phyloP scores from a whole-genome alignment of 2,329 filamentous ascomycete species.

The Magnaporthiopsis rhizophila region DNA sequence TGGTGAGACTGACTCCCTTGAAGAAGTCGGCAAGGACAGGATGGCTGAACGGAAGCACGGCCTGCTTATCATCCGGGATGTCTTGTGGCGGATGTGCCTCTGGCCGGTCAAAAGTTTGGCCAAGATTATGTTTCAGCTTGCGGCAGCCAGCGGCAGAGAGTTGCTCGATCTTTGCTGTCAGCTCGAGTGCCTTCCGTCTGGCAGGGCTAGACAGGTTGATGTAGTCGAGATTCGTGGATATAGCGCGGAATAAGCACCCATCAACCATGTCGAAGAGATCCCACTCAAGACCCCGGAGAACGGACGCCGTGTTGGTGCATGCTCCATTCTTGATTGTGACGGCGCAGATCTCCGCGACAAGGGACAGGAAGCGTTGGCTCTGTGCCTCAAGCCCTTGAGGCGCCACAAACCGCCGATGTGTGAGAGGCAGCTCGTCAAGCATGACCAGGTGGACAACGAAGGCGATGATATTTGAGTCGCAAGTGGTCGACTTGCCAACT shows the following conservation, averaged over 20 bases:
- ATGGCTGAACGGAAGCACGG: conserved; percentile 39
- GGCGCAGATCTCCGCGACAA: not conserved
- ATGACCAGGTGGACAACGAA: conserved; percentile 19
- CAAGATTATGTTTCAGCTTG: not conserved
- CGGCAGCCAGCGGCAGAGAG: not conserved
- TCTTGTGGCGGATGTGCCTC: not conserved
- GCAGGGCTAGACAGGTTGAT: not conserved
- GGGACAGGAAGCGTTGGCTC: not conserved
- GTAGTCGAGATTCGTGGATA: not conserved
- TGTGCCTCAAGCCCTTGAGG: not conserved
- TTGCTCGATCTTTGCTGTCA: not conserved
- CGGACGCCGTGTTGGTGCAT: not conserved
- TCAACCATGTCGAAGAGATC: conserved; percentile 19
- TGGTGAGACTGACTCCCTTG: conserved; percentile 29
- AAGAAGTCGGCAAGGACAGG: conserved; percentile 37
- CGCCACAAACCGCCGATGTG: conserved; percentile 14
- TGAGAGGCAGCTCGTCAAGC: conserved; percentile 17
- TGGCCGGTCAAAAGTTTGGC: too few relatives aligned
- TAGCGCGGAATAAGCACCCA: conserved; percentile 13
- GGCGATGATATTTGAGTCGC: conserved; percentile 11
- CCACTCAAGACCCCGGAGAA: conserved; percentile 13
- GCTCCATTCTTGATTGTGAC: conserved; percentile 6
- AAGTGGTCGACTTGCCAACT: not conserved
- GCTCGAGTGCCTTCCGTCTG: not conserved
- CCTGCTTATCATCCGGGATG: conserved; percentile 3